Evolutionary conservation across 2,329 filamentous ascomycete genomes (phyloP).

Genomic region (Exophiala calicioides): DNA sequence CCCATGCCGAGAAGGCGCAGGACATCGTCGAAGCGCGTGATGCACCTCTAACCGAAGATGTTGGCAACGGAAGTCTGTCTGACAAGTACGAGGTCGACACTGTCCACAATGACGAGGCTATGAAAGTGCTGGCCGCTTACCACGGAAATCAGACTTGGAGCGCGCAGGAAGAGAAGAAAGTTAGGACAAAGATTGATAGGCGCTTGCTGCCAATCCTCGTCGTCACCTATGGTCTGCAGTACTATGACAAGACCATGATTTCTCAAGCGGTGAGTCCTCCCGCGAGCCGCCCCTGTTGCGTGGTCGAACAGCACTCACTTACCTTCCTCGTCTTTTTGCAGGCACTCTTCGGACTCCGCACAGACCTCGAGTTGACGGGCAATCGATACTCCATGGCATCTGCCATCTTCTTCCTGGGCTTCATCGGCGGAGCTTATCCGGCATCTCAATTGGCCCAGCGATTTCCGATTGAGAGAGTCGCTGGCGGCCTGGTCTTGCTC

Average conservation of each 20-base stretch:
- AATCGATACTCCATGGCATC: conserved; percentile 42
- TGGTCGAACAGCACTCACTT: not conserved
- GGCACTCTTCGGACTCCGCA: conserved; percentile 46
- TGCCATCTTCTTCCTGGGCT: conserved; percentile 68
- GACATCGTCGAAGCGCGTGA: too few species aligned
- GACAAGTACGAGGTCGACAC: too few species aligned
- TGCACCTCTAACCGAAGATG: too few species aligned
- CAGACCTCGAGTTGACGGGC: conserved; percentile 44
- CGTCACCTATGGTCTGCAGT: conserved; percentile 46
- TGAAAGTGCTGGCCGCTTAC: conserved; percentile 24
- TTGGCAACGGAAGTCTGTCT: too few species aligned
- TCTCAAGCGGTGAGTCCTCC: conserved; percentile 53
- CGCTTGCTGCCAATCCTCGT: conserved; percentile 55
- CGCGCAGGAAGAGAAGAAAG: conserved; percentile 20
- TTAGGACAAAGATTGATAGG: conserved; percentile 26
- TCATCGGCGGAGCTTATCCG: conserved; percentile 72
- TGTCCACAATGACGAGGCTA: conserved; percentile 22
- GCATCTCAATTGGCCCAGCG: conserved; percentile 70
- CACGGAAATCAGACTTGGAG: conserved; percentile 17
- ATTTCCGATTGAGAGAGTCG: conserved; percentile 63
- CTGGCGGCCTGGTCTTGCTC: conserved; percentile 63
- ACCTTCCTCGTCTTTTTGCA: conserved; percentile 17
- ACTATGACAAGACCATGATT: conserved; percentile 61
- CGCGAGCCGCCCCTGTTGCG: not conserved
- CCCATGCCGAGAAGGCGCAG: too few species aligned